These are phyloP conservation scores for Yamadazyma atlantica DNA, from an alignment of 1,139 yeast genomes.

Conservation along the genomic window DNA sequence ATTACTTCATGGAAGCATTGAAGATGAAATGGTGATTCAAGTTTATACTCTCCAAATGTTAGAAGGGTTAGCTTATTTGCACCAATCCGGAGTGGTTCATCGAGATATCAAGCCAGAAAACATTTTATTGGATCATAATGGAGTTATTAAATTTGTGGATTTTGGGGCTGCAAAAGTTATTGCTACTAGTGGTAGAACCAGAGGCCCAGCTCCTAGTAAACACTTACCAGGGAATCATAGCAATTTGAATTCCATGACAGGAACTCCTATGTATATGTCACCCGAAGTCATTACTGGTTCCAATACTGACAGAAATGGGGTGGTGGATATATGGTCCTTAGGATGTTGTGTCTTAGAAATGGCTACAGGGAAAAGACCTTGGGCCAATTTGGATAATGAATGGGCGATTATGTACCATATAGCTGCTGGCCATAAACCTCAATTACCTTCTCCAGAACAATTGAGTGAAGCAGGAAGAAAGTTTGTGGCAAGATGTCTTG, in stretches of 20 bases:
- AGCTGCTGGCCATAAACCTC: conserved; percentile 93
- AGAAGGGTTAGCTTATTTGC: conserved; percentile 93
- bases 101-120: conserved; percentile 97
- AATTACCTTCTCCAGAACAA: conserved; percentile 76
- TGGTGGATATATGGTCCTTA: conserved; percentile 80
- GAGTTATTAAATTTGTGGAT: conserved; percentile 92
- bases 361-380: conserved; percentile 82
- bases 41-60: conserved; percentile 89
- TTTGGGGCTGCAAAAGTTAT: conserved; percentile 97
- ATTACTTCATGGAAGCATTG: conserved; percentile 83
- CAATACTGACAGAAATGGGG: conserved; percentile 63
- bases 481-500: conserved; percentile 74
- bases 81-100: conserved; percentile 94
- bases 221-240: conserved; percentile 17
- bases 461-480: conserved; percentile 69
- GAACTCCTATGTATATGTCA: conserved; percentile 99
- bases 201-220: conserved; percentile 21
- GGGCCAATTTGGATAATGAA: conserved; percentile 93
- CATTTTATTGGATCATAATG: conserved; percentile 84
- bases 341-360: conserved; percentile 82
- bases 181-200: conserved; percentile 63
- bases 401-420: conserved; percentile 99
- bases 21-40: conserved; percentile 91
- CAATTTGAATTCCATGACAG: conserved; percentile 65
- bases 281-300: conserved; percentile 93